Evolutionary conservation across 2,329 filamentous ascomycete genomes (phyloP), one percentile per base, ranked within the genome.

Genomic region (Chrysosporium queenslandicum): DNA sequence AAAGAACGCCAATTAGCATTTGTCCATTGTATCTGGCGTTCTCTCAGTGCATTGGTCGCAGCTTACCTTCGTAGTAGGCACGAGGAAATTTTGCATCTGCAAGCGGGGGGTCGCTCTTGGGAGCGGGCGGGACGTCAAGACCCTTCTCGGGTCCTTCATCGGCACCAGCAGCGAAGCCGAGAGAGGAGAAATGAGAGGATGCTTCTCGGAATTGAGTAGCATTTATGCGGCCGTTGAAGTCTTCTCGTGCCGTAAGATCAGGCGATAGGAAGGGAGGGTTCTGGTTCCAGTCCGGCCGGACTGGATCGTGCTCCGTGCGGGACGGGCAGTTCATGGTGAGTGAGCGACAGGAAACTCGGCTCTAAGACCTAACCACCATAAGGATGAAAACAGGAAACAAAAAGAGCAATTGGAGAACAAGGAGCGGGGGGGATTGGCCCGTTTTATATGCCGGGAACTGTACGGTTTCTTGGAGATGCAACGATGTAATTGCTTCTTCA

Each of bases 221-320:
- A 63, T 79, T 79, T 58, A 74, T 68, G 56, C 76, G 75, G 56
- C 77, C 77, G 56, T 78, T 78, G 54, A 79, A 67, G 60, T 79
- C 77, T 67, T 78, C 71, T 58, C 76, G 68, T 37, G 77, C 78
- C 23, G 77, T 79, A 46, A 75, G 63, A 46, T 73, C 69, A 18
- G 73, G 61, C 21, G 75, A 70, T 50, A 79, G 64, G 21, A 68
- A 70, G 1, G 74, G 71, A 29, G 77, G 77, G 63, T 69, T 77
- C 66, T 79, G 77, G 63, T 79, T 79, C 70, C 72, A 79, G 25
- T 69, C 67, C 46, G 73, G 71, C 56, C 77, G 75, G 45, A 70
- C 63, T 11, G 47, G 50, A 30, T 64, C 68, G 54, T 71, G 68
- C 58, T 79, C 77, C 46, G 74, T 77, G 56, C 76, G 72, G 27